A percentile compares a stretch with the other conserved stretches of the same genome.
phyloP scores from a whole-genome alignment of 73 alveolate genomes.

The Vitrella brassicaformis region DNA sequence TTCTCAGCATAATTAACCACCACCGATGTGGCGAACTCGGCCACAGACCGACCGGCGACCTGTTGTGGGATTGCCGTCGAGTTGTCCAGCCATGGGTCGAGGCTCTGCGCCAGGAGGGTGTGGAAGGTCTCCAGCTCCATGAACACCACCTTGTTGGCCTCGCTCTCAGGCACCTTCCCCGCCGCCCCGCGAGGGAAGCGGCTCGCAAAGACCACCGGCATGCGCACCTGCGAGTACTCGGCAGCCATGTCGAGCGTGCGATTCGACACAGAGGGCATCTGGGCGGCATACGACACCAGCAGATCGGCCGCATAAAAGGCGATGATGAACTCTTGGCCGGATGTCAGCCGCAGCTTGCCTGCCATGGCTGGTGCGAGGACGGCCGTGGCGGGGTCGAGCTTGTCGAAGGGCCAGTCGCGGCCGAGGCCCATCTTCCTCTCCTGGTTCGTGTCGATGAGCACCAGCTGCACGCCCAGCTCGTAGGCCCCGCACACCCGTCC shows the following conservation, averaged over 20 bases:
- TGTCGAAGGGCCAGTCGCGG: conserved; percentile 23
- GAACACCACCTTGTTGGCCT: not conserved
- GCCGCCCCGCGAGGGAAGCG: not conserved
- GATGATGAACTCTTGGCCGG: conserved; percentile 1
- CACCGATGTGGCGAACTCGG: conserved; percentile 1
- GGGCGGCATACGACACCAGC: conserved; percentile 10
- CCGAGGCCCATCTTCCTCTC: conserved; percentile 50
- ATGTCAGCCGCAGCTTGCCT: not conserved
- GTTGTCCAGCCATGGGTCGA: not conserved
- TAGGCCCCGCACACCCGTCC: too few relatives aligned
- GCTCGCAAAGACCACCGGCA: not conserved
- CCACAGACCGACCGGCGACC: not conserved
- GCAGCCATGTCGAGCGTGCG: not conserved
- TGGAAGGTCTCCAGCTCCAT: not conserved
- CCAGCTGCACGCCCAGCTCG: not conserved
- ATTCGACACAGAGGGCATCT: not conserved
- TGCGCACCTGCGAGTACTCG: conserved; percentile 1
- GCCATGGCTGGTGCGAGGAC: conserved; percentile 9
- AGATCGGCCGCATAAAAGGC: conserved; percentile 3
- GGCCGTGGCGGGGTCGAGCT: conserved; percentile 16
- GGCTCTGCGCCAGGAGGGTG: conserved; percentile 3
- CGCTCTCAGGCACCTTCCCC: not conserved
- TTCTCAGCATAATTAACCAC: conserved; percentile 7
- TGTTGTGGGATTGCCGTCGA: too few relatives aligned
- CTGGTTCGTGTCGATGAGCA: conserved; percentile 24